Conservation (phyloP, 2,329 filamentous ascomycete genomes). For the Escovopsis sp. region DNA sequence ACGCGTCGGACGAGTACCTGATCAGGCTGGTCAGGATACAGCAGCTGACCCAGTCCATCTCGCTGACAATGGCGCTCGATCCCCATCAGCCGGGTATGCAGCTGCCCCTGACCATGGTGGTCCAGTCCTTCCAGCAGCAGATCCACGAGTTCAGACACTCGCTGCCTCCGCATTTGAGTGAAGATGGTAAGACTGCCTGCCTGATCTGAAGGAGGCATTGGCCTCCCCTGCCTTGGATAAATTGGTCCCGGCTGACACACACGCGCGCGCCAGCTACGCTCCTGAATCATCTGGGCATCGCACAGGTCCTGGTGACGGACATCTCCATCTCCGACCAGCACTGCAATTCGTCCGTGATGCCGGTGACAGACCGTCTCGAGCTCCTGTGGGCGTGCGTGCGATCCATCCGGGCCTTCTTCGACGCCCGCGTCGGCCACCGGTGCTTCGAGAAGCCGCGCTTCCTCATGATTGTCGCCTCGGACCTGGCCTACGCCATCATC, state of each 20-base stretch:
- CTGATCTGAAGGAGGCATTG: neutral
- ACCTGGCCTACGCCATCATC: slow-evolving; percentile 32
- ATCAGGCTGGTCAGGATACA: slow-evolving; percentile 32
- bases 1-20: slow-evolving; percentile 28
- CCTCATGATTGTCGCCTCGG: slow-evolving; percentile 29
- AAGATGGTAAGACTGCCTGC: slow-evolving; percentile 17
- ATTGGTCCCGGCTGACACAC: neutral
- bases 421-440: slow-evolving; percentile 17
- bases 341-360: slow-evolving; percentile 16
- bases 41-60: slow-evolving; percentile 33
- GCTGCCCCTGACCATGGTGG: slow-evolving; percentile 25
- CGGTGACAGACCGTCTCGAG: slow-evolving; percentile 25
- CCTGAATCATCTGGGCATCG: slow-evolving; percentile 27
- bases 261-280: slow-evolving; percentile 19
- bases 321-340: slow-evolving; percentile 26
- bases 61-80: slow-evolving; percentile 22
- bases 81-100: slow-evolving; percentile 18
- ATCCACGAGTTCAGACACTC: slow-evolving; percentile 24
- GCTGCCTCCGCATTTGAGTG: slow-evolving; percentile 19
- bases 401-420: slow-evolving; percentile 26
- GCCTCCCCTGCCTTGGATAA: no score
- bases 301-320: slow-evolving; percentile 33
- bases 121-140: slow-evolving; percentile 30
- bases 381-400: slow-evolving; percentile 31
- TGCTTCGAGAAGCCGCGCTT: slow-evolving; percentile 24